Base-by-base conservation (phyloP, 306 rosid species). In the Trichosanthes truncata region DNA sequence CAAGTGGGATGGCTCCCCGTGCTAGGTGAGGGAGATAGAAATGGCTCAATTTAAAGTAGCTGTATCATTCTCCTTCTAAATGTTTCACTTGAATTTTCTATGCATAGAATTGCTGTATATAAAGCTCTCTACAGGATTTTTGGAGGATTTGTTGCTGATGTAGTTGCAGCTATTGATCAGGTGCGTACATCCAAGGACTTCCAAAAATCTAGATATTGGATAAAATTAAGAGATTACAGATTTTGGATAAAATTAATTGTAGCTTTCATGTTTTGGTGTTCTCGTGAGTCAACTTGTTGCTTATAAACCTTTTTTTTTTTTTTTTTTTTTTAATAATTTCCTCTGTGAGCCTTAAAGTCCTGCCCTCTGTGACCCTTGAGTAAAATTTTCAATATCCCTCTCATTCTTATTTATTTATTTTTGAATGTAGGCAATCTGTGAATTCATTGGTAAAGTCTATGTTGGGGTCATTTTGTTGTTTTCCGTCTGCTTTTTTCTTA, bases 1-100 rank as follows among this genome's bases (percentile, higher is more conserved):
- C 99, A 31, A 96, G 99, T 79, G 99, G 99, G 84, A 96, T 96
- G 99, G 99, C 99, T 83, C 99, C 99, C 35, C 99, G 97, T 82
- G 98, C 99, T 46, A 93, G 99, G 99, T 91, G 87, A 88, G 89
- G 83, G 86, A 79, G 68, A 76, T 74, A 48, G 78, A 59, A 77
- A 57, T 79, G 60, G 45, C 49, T 46, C 29, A 65, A 61, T 82
- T 84, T 80, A 78, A 67, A 80, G 83, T 74, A 69, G 77, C 74
- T 71, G 80, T 72, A 67, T 69, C 63, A 14, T 77, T 74, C 61
- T 85, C 76, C 61, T 78, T 82, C 65, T 81, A 82, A 79, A 79
- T 62, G 23, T 46, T 56, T 35, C 66, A 78, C 65, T 80, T 79
- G 79, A 76, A 62, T 79, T 49, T 25, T 80, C 53, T 81, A 74